Percentiles rank a stretch among this genome's conserved stretches.
phyloP scores from a whole-genome alignment of 257 asterid genomes.

The Przewalskia tangutica region DNA sequence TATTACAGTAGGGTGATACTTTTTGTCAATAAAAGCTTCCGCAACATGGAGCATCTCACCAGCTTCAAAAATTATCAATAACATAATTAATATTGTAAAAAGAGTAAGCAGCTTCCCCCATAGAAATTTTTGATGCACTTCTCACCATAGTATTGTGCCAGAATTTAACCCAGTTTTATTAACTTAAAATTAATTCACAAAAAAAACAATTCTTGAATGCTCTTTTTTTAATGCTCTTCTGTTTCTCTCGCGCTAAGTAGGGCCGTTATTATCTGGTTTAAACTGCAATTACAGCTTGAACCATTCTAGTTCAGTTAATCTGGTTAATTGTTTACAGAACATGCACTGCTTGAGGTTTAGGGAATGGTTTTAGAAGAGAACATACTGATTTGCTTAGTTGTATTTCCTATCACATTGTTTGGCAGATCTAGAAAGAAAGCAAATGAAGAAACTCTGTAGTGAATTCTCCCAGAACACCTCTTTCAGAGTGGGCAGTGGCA shows the following conservation, averaged over 20 bases:
- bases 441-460: background rate
- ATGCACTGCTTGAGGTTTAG: background rate
- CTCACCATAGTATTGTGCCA: background rate
- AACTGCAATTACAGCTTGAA: background rate
- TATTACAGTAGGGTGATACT: constrained; percentile 83
- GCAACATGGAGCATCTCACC: constrained; percentile 99
- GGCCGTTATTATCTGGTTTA: background rate
- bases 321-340: background rate
- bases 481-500: background rate
- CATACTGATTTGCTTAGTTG: background rate
- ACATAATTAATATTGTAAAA: background rate
- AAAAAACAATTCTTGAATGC: background rate
- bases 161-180: background rate
- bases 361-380: background rate
- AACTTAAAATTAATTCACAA: background rate
- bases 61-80: constrained; percentile 34
- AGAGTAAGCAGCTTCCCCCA: background rate
- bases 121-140: background rate
- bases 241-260: background rate
- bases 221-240: background rate
- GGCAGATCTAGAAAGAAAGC: background rate
- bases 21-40: constrained; percentile 90
- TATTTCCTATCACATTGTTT: background rate
- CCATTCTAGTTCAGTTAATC: background rate
- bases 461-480: background rate